phyloP scores from a whole-genome alignment of 1,139 yeast species.

The Kazachstania sp. region DNA sequence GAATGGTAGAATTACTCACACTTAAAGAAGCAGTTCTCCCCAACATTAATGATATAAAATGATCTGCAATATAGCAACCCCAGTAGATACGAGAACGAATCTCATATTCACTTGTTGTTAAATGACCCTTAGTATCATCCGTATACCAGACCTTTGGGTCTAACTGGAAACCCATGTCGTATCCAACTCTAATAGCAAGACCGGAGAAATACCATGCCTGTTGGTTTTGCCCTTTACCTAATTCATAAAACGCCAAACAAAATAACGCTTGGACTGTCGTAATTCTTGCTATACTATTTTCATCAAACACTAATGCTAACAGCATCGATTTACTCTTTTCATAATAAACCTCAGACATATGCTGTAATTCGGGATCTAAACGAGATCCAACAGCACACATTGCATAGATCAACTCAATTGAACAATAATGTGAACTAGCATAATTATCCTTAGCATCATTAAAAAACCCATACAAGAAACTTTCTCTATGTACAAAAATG shows the following conservation, averaged over 20 bases:
- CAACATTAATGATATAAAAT: slow-evolving; percentile 48
- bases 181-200: slow-evolving; percentile 56
- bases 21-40: slow-evolving; percentile 54
- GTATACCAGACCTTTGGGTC: slow-evolving; percentile 51
- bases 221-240: slow-evolving; percentile 49
- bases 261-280: slow-evolving; percentile 42
- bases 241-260: slow-evolving; percentile 49
- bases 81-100: slow-evolving; percentile 56
- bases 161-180: slow-evolving; percentile 55
- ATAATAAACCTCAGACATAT: slow-evolving; percentile 40
- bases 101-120: slow-evolving; percentile 38
- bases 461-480: slow-evolving; percentile 52
- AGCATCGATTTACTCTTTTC: slow-evolving; percentile 40
- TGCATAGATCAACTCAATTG: slow-evolving; percentile 44
- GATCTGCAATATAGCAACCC: slow-evolving; percentile 62
- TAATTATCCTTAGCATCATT: slow-evolving; percentile 31
- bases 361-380: slow-evolving; percentile 35
- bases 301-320: slow-evolving; percentile 33
- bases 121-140: slow-evolving; percentile 17
- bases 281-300: slow-evolving; percentile 30
- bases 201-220: slow-evolving; percentile 62
- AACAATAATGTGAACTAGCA: slow-evolving; percentile 39
- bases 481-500: slow-evolving; percentile 55
- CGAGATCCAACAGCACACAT: slow-evolving; percentile 56
- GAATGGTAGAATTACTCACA: slow-evolving; percentile 50